Conservation (phyloP, 768 basidiomycete species). For the Podaxis sp. region DNA sequence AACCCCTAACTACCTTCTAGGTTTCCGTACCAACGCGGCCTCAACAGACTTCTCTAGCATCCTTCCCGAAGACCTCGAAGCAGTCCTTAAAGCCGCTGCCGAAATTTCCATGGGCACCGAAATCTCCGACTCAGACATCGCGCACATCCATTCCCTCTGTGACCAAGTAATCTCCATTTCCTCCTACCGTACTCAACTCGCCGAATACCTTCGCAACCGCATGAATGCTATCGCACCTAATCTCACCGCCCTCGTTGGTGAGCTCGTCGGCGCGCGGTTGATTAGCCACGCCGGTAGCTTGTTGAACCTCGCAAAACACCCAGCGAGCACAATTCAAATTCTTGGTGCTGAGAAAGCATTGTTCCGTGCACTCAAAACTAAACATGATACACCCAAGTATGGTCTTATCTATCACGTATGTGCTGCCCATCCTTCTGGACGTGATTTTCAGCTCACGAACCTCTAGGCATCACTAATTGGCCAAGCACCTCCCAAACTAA, state of each 20-base stretch:
- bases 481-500: conserved; percentile 95
- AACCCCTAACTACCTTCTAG: conserved; percentile 31
- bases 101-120: conserved; percentile 99
- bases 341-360: conserved; percentile 98
- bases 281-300: conserved; percentile 97
- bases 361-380: conserved; percentile 97
- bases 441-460: background rate
- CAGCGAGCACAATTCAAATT: conserved; percentile 97
- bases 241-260: conserved; percentile 87
- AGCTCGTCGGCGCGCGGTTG: conserved; percentile 88
- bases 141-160: conserved; percentile 95
- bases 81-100: conserved; percentile 90
- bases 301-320: conserved; percentile 95
- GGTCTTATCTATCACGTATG: conserved; percentile 97
- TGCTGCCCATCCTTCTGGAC: conserved; percentile 8
- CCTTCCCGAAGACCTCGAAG: conserved; percentile 97
- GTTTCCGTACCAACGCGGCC: conserved; percentile 92
- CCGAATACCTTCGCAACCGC: conserved; percentile 95
- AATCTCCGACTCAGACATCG: conserved; percentile 94
- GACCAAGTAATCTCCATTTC: conserved; percentile 99
- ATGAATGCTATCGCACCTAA: conserved; percentile 99
- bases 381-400: conserved; percentile 99
- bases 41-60: conserved; percentile 84
- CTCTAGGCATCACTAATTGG: conserved; percentile 88
- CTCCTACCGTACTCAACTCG: conserved; percentile 90